phyloP scores from a whole-genome alignment of 1,139 yeast genomes.

The Yamadazyma songkhlaensis region DNA sequence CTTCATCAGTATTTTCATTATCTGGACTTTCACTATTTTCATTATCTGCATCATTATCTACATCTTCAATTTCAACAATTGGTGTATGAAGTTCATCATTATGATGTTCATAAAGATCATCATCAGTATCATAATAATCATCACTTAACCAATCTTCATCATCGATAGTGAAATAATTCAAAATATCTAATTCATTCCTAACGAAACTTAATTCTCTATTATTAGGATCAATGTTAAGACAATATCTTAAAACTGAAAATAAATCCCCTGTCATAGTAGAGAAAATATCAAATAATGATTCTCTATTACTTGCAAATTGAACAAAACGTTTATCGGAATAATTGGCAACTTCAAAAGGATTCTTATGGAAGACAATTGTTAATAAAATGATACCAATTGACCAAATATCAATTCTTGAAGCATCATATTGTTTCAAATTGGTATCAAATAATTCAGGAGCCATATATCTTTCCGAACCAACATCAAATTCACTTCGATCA shows the following conservation, averaged over 20 bases:
- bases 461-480: slow-evolving; percentile 95
- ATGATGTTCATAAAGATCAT: slow-evolving; percentile 3
- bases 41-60: slow-evolving; percentile 10
- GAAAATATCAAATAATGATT: slow-evolving; percentile 87
- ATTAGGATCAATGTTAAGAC: slow-evolving; percentile 82
- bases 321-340: slow-evolving; percentile 81
- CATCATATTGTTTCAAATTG: slow-evolving; percentile 65
- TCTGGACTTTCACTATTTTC: neutral
- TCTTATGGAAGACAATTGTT: slow-evolving; percentile 84
- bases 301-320: slow-evolving; percentile 85
- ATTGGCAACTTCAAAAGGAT: slow-evolving; percentile 85
- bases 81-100: slow-evolving; percentile 16
- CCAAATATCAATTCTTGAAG: slow-evolving; percentile 91
- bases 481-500: slow-evolving; percentile 66
- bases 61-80: slow-evolving; percentile 14
- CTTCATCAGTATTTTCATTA: slow-evolving; percentile 1
- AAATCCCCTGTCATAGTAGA: slow-evolving; percentile 86
- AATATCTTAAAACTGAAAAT: slow-evolving; percentile 74
- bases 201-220: slow-evolving; percentile 69
- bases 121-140: slow-evolving; percentile 19
- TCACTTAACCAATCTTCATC: slow-evolving; percentile 61
- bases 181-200: slow-evolving; percentile 55
- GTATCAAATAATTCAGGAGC: slow-evolving; percentile 86
- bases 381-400: slow-evolving; percentile 83
- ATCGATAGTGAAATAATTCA: slow-evolving; percentile 78